Evolutionary conservation across 192 early-diverging fungal species (phyloP).

Genomic region (Glomus cerebriforme): DNA sequence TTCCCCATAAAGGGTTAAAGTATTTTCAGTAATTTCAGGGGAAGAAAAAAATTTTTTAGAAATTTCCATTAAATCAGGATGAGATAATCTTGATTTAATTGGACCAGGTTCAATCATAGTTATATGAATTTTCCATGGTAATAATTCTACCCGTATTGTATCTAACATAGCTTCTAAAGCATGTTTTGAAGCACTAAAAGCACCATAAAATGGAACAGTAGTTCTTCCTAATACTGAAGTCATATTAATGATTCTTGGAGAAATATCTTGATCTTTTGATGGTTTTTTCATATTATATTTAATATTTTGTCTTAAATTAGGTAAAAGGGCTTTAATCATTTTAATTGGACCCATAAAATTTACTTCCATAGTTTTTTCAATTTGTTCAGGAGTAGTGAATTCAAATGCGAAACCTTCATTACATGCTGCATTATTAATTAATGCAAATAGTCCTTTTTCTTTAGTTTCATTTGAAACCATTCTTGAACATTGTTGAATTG

Average conservation of each 20-base stretch:
- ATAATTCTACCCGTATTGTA: slow-evolving; percentile 45
- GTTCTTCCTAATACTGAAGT: slow-evolving; percentile 47
- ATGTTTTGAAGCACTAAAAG: slow-evolving; percentile 48
- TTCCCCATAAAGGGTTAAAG: slow-evolving; percentile 27
- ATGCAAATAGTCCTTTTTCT: slow-evolving; percentile 31
- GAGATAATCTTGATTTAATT: background rate
- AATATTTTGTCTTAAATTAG: slow-evolving; percentile 42
- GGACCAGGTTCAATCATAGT: slow-evolving; percentile 42
- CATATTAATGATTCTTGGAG: slow-evolving; percentile 44
- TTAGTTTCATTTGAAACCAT: slow-evolving; percentile 22
- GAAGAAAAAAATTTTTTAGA: slow-evolving; percentile 29
- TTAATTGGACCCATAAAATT: slow-evolving; percentile 50
- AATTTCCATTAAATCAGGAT: slow-evolving; percentile 12
- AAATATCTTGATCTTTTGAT: slow-evolving; percentile 35
- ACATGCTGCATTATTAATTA: slow-evolving; percentile 30
- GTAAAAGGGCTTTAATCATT: slow-evolving; percentile 44
- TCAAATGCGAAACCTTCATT: slow-evolving; percentile 36
- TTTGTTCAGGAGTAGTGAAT: slow-evolving; percentile 26
- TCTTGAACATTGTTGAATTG: slow-evolving; percentile 30
- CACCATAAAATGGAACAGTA: slow-evolving; percentile 42
- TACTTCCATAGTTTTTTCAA: slow-evolving; percentile 45
- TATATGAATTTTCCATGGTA: slow-evolving; percentile 51
- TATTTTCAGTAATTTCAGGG: slow-evolving; percentile 24
- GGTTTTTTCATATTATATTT: slow-evolving; percentile 31
- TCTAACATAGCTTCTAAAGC: slow-evolving; percentile 50